phyloP scores from a whole-genome alignment of 1,139 yeast genomes.

The Saccharomycopsis crataegensis region DNA sequence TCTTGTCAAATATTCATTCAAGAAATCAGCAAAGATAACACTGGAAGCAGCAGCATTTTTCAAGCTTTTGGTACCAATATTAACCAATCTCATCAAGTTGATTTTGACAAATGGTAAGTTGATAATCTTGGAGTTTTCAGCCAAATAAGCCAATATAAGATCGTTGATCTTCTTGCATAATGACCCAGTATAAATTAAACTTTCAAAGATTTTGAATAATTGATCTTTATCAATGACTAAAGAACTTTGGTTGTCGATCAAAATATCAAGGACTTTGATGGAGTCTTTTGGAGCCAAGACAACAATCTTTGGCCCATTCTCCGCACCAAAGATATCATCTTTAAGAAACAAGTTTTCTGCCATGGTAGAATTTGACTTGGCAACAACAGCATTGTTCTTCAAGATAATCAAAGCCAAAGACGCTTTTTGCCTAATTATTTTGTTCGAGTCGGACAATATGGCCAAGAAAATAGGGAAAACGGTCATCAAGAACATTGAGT shows the following conservation, averaged over 20 bases:
- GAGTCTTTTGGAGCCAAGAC: slow-evolving; percentile 65
- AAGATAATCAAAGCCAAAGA: slow-evolving; percentile 30
- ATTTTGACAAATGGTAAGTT: slow-evolving; percentile 40
- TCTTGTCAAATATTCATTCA: slow-evolving; percentile 34
- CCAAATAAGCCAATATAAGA: slow-evolving; percentile 39
- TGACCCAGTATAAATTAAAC: slow-evolving; percentile 3
- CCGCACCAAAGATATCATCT: slow-evolving; percentile 40
- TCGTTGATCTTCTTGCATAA: slow-evolving; percentile 37
- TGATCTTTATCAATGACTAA: slow-evolving; percentile 40
- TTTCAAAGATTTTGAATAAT: slow-evolving; percentile 30
- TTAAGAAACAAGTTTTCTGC: slow-evolving; percentile 35
- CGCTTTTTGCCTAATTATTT: slow-evolving; percentile 32
- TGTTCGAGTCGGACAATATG: slow-evolving; percentile 33
- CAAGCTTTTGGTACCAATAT: slow-evolving; percentile 27
- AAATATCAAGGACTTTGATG: slow-evolving; percentile 36
- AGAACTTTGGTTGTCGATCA: slow-evolving; percentile 34
- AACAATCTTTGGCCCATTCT: slow-evolving; percentile 36
- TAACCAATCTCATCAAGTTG: slow-evolving; percentile 33
- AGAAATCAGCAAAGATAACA: slow-evolving; percentile 29
- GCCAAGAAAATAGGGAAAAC: slow-evolving; percentile 37
- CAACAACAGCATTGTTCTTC: slow-evolving; percentile 1
- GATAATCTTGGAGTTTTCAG: slow-evolving; percentile 40
- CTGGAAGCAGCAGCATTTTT: slow-evolving; percentile 33
- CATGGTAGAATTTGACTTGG: slow-evolving; percentile 24
- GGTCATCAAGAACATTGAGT: slow-evolving; percentile 28